Conservation (phyloP, 331 rosid species). For the Cucumis variabilis region DNA sequence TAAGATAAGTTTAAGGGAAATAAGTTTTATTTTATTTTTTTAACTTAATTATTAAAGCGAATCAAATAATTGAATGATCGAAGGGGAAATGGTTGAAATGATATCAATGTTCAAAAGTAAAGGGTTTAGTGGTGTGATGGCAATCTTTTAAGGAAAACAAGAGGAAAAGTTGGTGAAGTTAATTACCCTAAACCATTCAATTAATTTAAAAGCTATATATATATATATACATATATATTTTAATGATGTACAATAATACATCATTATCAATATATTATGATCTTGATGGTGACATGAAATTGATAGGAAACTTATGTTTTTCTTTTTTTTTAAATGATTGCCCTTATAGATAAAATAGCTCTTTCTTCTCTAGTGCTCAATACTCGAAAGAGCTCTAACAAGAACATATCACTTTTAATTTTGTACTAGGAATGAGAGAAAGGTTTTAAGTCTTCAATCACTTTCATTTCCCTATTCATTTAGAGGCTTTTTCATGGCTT, state of each 20-base stretch:
- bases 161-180: background rate
- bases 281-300: slow-evolving; percentile 2
- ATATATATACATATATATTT: background rate
- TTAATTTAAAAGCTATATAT: background rate
- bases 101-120: background rate
- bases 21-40: background rate
- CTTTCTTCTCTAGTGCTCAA: background rate
- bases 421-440: background rate
- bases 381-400: background rate
- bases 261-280: background rate
- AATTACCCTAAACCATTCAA: background rate
- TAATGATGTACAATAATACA: background rate
- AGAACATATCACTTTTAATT: background rate
- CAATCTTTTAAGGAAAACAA: background rate
- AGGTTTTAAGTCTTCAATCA: background rate
- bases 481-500: background rate
- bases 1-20: too few species aligned
- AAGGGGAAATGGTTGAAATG: background rate
- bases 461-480: background rate
- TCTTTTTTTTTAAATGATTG: background rate
- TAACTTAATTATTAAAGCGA: background rate
- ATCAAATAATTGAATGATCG: slow-evolving; percentile 15
- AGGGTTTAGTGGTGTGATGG: background rate
- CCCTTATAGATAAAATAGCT: background rate
- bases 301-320: background rate